Percentiles rank a stretch among this genome's conserved stretches.
Conservation (phyloP, 257 asterid species). For the Solanum virginianum region DNA sequence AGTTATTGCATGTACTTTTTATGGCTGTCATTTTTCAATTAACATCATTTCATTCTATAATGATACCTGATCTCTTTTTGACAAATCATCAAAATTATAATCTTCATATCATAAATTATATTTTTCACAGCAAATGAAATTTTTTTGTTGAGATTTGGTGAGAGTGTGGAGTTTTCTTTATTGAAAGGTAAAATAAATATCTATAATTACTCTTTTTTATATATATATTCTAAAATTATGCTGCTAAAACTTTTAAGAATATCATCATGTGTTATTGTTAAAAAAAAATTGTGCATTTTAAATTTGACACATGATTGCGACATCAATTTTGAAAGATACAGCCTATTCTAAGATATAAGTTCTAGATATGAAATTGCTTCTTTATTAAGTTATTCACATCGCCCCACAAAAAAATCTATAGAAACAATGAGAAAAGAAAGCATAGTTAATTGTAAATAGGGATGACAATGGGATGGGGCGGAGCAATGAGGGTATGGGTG, state of each 20-base stretch:
- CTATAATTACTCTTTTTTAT: not conserved
- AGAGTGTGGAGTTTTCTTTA: not conserved
- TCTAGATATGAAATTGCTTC: not conserved
- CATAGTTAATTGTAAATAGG: not conserved
- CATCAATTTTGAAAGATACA: not conserved
- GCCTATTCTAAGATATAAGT: not conserved
- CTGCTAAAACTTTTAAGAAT: not conserved
- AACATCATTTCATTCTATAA: too few relatives aligned
- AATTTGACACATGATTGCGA: not conserved
- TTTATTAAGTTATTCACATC: not conserved
- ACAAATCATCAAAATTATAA: too few relatives aligned
- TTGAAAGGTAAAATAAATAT: not conserved
- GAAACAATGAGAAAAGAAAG: not conserved
- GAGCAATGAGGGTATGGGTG: too few relatives aligned
- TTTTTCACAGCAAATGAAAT: too few relatives aligned
- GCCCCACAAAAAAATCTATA: too few relatives aligned
- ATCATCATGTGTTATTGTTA: not conserved
- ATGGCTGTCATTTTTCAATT: too few relatives aligned
- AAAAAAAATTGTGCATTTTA: not conserved
- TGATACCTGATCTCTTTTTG: too few relatives aligned
- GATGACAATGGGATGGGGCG: too few relatives aligned
- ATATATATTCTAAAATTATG: not conserved
- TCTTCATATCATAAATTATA: too few relatives aligned
- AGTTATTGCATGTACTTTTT: too few relatives aligned
- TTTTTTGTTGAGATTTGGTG: too few relatives aligned